Evolutionary conservation across 225 moss, liverwort and hornwort species (phyloP).

Genomic region (Pleurozium schreberi): DNA sequence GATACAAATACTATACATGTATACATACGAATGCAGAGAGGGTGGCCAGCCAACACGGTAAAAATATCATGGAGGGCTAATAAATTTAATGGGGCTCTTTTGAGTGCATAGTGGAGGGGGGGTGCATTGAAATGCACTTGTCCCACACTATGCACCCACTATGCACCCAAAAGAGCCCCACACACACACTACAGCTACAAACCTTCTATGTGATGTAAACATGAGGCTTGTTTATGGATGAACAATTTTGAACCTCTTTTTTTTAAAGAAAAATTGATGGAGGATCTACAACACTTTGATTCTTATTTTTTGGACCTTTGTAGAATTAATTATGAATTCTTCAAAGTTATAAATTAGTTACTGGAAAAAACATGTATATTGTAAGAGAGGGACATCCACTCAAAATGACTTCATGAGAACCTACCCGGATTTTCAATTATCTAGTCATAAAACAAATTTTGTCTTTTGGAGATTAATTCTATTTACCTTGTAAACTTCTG

Average conservation of each 20-base stretch:
- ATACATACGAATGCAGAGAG: too few species aligned
- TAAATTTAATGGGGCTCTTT: too few species aligned
- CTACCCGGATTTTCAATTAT: background rate
- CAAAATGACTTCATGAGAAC: background rate
- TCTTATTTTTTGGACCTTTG: background rate
- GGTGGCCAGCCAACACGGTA: too few species aligned
- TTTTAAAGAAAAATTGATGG: background rate
- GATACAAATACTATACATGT: too few species aligned
- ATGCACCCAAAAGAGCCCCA: too few species aligned
- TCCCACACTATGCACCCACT: too few species aligned
- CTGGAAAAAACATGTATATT: background rate
- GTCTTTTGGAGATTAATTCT: accelerated
- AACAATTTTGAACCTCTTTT: too few species aligned
- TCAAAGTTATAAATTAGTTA: background rate
- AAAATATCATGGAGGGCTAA: too few species aligned
- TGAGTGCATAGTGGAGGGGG: too few species aligned
- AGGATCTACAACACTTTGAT: background rate
- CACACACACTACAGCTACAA: too few species aligned
- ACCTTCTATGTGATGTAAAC: background rate
- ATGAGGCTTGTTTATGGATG: background rate
- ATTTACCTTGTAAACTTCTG: background rate
- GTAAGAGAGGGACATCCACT: background rate
- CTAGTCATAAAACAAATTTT: background rate
- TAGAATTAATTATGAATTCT: background rate
- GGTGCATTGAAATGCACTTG: too few species aligned